A percentile compares a stretch with the other conserved stretches of the same genome.
Conservation (phyloP, 257 asterid species). For the Coffea eugenioides region DNA sequence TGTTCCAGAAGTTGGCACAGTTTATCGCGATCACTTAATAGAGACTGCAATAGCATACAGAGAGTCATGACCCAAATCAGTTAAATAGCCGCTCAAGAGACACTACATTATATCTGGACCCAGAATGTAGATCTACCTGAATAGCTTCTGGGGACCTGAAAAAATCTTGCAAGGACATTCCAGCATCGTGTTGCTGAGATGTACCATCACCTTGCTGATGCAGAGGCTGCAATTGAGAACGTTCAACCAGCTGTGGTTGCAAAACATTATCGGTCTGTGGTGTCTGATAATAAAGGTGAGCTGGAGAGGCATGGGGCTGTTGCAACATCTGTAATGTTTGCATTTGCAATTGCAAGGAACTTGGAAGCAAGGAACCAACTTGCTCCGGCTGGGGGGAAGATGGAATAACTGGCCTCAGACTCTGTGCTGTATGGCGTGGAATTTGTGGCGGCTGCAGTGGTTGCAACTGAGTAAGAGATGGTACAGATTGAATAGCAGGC, state of each 20-base stretch:
- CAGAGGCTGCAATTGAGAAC: constrained; percentile 33
- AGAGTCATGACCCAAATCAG: constrained; percentile 6
- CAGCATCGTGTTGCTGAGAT: constrained; percentile 67
- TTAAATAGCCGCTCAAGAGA: not conserved
- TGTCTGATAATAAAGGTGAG: constrained; percentile 46
- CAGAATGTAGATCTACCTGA: constrained; percentile 46
- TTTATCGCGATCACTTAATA: constrained; percentile 87
- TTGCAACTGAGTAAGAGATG: constrained; percentile 66
- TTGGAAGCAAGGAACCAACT: constrained; percentile 48
- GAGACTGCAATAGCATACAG: constrained; percentile 47
- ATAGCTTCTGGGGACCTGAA: constrained; percentile 80
- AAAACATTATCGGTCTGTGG: constrained; percentile 46
- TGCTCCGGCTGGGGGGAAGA: constrained; percentile 76
- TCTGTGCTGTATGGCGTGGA: constrained; percentile 81
- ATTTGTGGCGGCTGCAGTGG: constrained; percentile 91
- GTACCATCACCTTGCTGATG: constrained; percentile 43
- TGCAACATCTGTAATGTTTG: constrained; percentile 40
- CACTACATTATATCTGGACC: not conserved
- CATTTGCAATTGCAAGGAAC: constrained; percentile 44
- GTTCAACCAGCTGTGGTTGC: constrained; percentile 48
- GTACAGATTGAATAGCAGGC: constrained; percentile 49
- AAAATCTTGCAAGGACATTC: constrained; percentile 61
- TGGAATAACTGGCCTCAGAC: constrained; percentile 68
- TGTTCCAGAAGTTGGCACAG: constrained; percentile 93
- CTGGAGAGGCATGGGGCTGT: constrained; percentile 42